These are phyloP conservation scores for Malus asiatica DNA, from an alignment of 306 rosid species.

Conservation along the genomic window DNA sequence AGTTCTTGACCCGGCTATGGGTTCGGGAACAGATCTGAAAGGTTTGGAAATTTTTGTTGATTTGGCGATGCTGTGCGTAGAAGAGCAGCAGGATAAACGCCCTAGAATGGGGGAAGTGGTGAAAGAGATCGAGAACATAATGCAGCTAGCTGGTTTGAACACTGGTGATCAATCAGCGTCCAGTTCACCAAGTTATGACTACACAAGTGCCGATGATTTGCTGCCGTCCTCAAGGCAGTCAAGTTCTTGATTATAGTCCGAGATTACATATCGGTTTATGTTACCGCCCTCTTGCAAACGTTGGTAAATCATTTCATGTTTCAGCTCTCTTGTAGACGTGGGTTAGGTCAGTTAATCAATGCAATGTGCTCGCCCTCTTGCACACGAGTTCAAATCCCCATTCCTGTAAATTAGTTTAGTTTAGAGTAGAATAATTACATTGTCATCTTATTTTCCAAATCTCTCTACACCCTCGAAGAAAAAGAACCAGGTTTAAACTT, in stretches of 20 bases:
- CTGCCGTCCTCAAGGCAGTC: conserved; percentile 30
- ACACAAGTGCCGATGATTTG: neutral
- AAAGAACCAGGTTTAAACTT: too few relatives aligned
- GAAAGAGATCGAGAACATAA: conserved; percentile 58
- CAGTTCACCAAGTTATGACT: conserved; percentile 34
- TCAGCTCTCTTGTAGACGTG: too few relatives aligned
- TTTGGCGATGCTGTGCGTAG: conserved; percentile 58
- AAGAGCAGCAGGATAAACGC: conserved; percentile 45
- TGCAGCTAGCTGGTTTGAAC: conserved; percentile 45
- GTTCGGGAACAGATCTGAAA: conserved; percentile 23
- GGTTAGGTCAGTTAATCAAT: too few relatives aligned
- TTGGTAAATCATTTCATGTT: too few relatives aligned
- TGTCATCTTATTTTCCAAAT: too few relatives aligned
- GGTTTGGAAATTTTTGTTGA: conserved; percentile 52
- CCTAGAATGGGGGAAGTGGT: conserved; percentile 71
- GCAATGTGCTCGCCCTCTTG: too few relatives aligned
- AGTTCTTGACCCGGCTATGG: conserved; percentile 43
- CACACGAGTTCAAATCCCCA: too few relatives aligned
- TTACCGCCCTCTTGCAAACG: too few relatives aligned
- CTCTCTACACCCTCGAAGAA: too few relatives aligned
- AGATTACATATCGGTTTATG: too few relatives aligned
- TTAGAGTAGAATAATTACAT: too few relatives aligned
- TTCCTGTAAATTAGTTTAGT: too few relatives aligned
- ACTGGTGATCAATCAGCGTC: conserved; percentile 42
- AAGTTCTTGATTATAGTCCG: conserved; percentile 6